Percentiles rank a stretch among this genome's conserved stretches.
These are phyloP conservation scores for Houttuynia cordata DNA, from an alignment of 164 flowering plant genomes.

Conservation along the genomic window DNA sequence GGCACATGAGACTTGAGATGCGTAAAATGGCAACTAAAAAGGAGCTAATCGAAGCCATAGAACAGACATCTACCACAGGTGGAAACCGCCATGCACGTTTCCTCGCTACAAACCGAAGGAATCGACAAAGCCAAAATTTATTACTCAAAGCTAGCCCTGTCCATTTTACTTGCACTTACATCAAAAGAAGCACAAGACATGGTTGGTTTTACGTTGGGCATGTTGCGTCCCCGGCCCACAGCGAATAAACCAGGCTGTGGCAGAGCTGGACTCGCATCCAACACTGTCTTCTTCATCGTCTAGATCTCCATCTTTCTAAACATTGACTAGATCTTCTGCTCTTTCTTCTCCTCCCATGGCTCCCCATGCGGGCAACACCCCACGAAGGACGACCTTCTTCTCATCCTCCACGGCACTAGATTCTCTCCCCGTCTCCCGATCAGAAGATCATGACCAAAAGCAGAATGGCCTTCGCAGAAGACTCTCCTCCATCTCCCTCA, in stretches of 20 bases:
- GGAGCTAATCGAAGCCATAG: too few relatives aligned
- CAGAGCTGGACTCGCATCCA: slow-evolving; percentile 12
- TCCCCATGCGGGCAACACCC: slow-evolving; percentile 8
- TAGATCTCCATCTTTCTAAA: neutral
- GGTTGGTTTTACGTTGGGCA: neutral
- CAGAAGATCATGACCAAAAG: slow-evolving; percentile 5
- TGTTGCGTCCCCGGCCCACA: slow-evolving; percentile 5
- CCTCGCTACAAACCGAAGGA: neutral
- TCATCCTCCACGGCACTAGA: slow-evolving; percentile 2
- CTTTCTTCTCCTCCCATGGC: neutral
- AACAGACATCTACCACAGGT: too few relatives aligned
- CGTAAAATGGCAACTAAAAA: too few relatives aligned
- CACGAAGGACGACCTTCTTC: slow-evolving; percentile 12
- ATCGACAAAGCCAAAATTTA: neutral
- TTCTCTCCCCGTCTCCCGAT: slow-evolving; percentile 22
- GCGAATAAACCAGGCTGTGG: slow-evolving; percentile 22
- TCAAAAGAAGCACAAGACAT: neutral
- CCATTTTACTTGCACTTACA: neutral
- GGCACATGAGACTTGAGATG: too few relatives aligned
- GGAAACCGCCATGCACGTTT: too few relatives aligned
- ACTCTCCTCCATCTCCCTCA: slow-evolving; percentile 43
- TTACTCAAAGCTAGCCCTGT: too few relatives aligned
- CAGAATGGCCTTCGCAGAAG: slow-evolving; percentile 28
- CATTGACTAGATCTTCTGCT: neutral
- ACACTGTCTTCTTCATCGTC: neutral